Percentiles rank a stretch among this genome's conserved stretches.
Evolutionary conservation across 2,329 filamentous ascomycete genomes (phyloP).

Genomic region (Paecilomyces sp.): DNA sequence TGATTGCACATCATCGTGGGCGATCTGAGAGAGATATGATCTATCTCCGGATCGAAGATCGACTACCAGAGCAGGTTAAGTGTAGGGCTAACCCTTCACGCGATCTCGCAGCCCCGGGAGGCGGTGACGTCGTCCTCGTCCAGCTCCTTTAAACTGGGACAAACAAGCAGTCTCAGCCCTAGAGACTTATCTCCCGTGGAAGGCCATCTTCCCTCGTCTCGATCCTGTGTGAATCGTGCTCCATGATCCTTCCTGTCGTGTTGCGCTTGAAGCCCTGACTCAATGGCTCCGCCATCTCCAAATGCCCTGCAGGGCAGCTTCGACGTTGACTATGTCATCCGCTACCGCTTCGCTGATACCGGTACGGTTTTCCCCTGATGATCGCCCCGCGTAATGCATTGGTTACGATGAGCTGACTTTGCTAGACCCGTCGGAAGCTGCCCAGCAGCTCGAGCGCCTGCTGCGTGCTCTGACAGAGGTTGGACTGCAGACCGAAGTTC

Average conservation of each 20-base stretch:
- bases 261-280: not conserved
- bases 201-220: not conserved
- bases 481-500: constrained; percentile 80
- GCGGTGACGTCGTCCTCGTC: not conserved
- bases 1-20: not conserved
- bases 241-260: not conserved
- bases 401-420: not conserved
- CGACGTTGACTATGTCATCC: constrained; percentile 84
- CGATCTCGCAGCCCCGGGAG: not conserved
- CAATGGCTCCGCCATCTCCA: constrained; percentile 22
- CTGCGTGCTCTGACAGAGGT: constrained; percentile 67
- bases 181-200: not conserved
- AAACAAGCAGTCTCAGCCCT: not conserved
- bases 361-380: constrained; percentile 40
- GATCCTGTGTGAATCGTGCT: not conserved
- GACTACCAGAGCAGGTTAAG: not conserved
- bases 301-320: constrained; percentile 45
- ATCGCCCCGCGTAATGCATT: not conserved
- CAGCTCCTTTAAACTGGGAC: not conserved
- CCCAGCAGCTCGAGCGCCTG: constrained; percentile 70
- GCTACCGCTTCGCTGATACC: constrained; percentile 63
- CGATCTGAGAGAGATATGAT: not conserved
- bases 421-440: constrained; percentile 61
- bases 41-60: not conserved
- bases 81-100: not conserved